These are phyloP conservation scores for Aspergillus nanangensis DNA, from an alignment of 495 filamentous ascomycete genomes.

Conservation along the genomic window DNA sequence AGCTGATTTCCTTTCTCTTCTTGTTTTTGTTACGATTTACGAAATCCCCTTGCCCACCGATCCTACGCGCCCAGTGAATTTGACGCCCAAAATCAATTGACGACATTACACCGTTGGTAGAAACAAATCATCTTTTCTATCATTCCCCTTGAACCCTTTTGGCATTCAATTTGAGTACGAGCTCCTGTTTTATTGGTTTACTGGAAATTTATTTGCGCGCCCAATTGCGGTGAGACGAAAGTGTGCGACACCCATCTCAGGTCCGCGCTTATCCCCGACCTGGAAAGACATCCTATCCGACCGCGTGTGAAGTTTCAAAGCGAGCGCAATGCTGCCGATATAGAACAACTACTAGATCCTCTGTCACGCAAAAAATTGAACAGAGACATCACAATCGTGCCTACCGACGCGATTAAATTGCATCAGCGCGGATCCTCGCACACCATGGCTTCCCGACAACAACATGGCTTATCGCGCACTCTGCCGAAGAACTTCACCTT, in stretches of 20 bases:
- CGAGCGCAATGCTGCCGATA: slow-evolving; percentile 24
- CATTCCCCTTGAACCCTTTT: too few relatives aligned
- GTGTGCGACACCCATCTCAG: slow-evolving; percentile 1
- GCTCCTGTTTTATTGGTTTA: slow-evolving; percentile 4
- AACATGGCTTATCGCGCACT: slow-evolving; percentile 54
- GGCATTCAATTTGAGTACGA: neutral
- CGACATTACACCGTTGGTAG: slow-evolving; percentile 10
- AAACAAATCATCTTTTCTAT: slow-evolving; percentile 9
- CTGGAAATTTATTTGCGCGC: slow-evolving; percentile 5
- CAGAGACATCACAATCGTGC: too few relatives aligned
- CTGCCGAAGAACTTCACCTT: slow-evolving; percentile 64
- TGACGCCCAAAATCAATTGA: slow-evolving; percentile 2
- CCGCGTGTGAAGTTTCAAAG: slow-evolving; percentile 2
- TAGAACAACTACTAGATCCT: slow-evolving; percentile 14
- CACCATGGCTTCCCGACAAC: slow-evolving; percentile 44
- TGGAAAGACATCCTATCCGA: slow-evolving; percentile 4
- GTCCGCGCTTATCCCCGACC: slow-evolving; percentile 3
- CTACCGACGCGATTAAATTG: slow-evolving; percentile 1
- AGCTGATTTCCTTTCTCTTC: slow-evolving; percentile 27
- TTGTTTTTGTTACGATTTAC: slow-evolving; percentile 32
- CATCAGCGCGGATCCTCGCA: neutral
- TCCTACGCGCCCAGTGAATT: slow-evolving; percentile 21
- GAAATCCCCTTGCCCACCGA: slow-evolving; percentile 17
- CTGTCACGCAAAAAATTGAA: slow-evolving; percentile 6
- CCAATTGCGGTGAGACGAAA: slow-evolving; percentile 3